Percentiles rank a stretch among this genome's conserved stretches.
phyloP scores from a whole-genome alignment of 176 grass and related monocot species.

The Areca catechu region DNA sequence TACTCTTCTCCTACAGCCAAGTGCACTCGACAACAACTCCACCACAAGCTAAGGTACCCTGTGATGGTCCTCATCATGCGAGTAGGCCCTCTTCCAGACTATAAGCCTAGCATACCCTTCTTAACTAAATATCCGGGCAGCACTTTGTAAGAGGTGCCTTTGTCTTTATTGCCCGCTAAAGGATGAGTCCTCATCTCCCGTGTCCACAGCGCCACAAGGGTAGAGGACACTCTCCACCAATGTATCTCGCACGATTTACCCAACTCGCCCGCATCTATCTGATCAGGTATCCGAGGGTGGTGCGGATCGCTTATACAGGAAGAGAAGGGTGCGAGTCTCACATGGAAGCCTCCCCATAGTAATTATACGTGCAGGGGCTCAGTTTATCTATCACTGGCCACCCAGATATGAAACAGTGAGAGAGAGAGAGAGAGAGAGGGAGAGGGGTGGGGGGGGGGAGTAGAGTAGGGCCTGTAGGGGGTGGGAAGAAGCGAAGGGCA shows the following conservation, averaged over 20 bases:
- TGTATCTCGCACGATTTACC: background rate
- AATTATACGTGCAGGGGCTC: constrained; percentile 10
- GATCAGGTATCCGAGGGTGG: constrained; percentile 11
- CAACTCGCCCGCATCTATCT: background rate
- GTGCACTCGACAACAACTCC: constrained; percentile 31
- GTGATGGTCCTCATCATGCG: constrained; percentile 46
- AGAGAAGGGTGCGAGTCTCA: constrained; percentile 7
- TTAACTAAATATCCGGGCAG: constrained; percentile 64
- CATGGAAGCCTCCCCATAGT: background rate
- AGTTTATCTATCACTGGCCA: background rate
- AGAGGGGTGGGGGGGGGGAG: constrained; percentile 11
- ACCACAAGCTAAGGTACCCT: constrained; percentile 17
- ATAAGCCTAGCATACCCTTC: constrained; percentile 34
- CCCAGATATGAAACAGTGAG: constrained; percentile 1
- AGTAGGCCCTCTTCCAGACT: constrained; percentile 13
- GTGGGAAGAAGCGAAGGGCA: constrained; percentile 16
- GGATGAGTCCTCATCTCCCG: background rate
- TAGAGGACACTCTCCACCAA: background rate
- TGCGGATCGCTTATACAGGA: background rate
- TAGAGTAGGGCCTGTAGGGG: constrained; percentile 36
- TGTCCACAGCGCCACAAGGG: too few relatives aligned
- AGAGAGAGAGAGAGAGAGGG: too few relatives aligned
- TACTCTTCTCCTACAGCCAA: constrained; percentile 4
- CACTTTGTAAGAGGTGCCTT: constrained; percentile 86
- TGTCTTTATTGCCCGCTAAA: constrained; percentile 46